These are phyloP conservation scores for Friedmanniomyces endolithicus DNA, from an alignment of 495 filamentous ascomycete species.

Conservation along the genomic window DNA sequence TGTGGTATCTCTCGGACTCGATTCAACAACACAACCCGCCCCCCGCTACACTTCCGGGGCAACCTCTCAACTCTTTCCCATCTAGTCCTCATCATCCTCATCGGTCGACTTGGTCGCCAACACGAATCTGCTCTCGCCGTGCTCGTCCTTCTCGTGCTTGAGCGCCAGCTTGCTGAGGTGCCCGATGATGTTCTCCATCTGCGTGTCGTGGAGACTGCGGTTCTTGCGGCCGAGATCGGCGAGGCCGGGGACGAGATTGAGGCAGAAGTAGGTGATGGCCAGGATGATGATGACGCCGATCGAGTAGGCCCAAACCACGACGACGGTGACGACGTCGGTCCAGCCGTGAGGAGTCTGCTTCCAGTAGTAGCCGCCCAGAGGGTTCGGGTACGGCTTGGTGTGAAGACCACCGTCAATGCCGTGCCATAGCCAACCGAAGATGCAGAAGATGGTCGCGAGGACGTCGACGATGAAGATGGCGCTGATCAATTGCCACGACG, in stretches of 20 bases:
- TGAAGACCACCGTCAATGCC: conserved; percentile 20
- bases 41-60: background rate
- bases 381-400: conserved; percentile 32
- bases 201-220: conserved; percentile 57
- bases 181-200: conserved; percentile 70
- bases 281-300: conserved; percentile 68
- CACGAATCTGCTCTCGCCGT: conserved; percentile 46
- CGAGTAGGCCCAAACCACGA: conserved; percentile 66
- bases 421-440: conserved; percentile 58
- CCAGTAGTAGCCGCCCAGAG: conserved; percentile 29
- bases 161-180: conserved; percentile 65
- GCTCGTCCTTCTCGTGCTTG: conserved; percentile 49
- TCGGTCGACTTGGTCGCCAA: conserved; percentile 50
- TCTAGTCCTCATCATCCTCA: conserved; percentile 56
- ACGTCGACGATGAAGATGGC: conserved; percentile 62
- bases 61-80: background rate
- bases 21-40: background rate
- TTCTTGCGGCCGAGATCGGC: conserved; percentile 72
- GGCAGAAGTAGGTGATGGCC: conserved; percentile 63
- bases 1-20: background rate
- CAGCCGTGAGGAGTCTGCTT: conserved; percentile 46
- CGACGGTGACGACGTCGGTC: conserved; percentile 63
- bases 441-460: conserved; percentile 56
- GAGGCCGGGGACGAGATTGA: conserved; percentile 54
- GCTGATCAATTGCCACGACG: conserved; percentile 59